Evolutionary conservation across 2,329 filamentous ascomycete genomes (phyloP).

Genomic region (Periconia macrospinosa): DNA sequence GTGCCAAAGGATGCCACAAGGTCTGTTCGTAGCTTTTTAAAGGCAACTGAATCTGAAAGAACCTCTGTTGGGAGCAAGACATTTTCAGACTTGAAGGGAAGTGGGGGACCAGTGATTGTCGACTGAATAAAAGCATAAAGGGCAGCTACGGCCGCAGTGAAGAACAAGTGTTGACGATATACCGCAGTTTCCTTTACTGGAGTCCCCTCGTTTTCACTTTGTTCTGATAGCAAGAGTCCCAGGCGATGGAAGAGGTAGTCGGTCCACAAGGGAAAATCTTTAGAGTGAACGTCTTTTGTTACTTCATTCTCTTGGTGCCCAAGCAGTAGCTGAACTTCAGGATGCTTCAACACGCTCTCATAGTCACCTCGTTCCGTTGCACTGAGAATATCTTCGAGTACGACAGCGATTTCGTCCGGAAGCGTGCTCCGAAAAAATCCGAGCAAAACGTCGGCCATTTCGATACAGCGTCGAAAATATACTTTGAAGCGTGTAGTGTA

Average conservation of each 20-base stretch:
- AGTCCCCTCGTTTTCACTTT: slow-evolving; percentile 25
- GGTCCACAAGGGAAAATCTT: slow-evolving; percentile 46
- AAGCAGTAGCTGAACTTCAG: slow-evolving; percentile 46
- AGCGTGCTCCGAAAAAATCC: slow-evolving; percentile 45
- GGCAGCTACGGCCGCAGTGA: slow-evolving; percentile 67
- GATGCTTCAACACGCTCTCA: slow-evolving; percentile 40
- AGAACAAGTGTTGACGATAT: slow-evolving; percentile 47
- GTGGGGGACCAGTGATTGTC: slow-evolving; percentile 83
- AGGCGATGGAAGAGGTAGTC: slow-evolving; percentile 51
- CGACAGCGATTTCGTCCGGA: slow-evolving; percentile 45
- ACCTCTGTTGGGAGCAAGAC: slow-evolving; percentile 54
- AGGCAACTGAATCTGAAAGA: slow-evolving; percentile 34
- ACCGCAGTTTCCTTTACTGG: slow-evolving; percentile 33
- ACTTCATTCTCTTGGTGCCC: slow-evolving; percentile 41
- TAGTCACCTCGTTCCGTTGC: slow-evolving; percentile 49
- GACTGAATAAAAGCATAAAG: slow-evolving; percentile 81
- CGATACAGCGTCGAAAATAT: slow-evolving; percentile 14
- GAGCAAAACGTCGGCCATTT: slow-evolving; percentile 48
- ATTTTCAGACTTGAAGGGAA: slow-evolving; percentile 60
- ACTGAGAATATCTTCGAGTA: slow-evolving; percentile 41
- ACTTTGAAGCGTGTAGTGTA: slow-evolving; percentile 21
- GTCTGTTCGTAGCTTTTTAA: slow-evolving; percentile 50
- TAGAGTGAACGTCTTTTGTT: slow-evolving; percentile 29
- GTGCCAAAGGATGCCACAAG: slow-evolving; percentile 72
- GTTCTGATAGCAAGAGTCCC: slow-evolving; percentile 38